phyloP scores from a whole-genome alignment of 225 moss, liverwort and hornwort genomes.

The Physcomitrium patens region DNA sequence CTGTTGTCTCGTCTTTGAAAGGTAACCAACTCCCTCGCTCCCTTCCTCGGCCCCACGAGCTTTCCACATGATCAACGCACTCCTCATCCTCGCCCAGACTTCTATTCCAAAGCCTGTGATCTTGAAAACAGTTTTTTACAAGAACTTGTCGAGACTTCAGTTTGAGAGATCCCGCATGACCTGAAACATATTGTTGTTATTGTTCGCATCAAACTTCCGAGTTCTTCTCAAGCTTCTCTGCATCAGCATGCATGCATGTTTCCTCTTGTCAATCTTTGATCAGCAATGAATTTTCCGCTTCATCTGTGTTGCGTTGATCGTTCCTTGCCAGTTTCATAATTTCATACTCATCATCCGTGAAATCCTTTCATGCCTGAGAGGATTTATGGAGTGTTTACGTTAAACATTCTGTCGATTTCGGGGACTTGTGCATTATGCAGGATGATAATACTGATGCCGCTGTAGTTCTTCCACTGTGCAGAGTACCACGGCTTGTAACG shows the following conservation, averaged over 20 bases:
- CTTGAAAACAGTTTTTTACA: neutral
- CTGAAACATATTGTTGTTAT: too few relatives aligned
- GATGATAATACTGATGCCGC: constrained; percentile 29
- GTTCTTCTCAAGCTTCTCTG: too few relatives aligned
- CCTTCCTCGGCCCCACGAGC: neutral
- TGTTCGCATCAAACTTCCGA: too few relatives aligned
- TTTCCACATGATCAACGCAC: neutral
- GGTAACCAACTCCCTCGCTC: constrained; percentile 36
- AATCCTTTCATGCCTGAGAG: neutral
- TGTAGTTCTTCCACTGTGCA: constrained; percentile 45
- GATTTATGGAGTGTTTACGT: neutral
- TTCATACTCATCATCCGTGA: neutral
- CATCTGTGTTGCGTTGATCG: neutral
- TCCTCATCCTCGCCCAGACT: constrained; percentile 1
- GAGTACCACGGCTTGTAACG: constrained; percentile 43
- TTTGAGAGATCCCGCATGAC: too few relatives aligned
- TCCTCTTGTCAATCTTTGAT: neutral
- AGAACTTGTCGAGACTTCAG: neutral
- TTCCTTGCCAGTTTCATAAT: neutral
- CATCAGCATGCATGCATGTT: too few relatives aligned
- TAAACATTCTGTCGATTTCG: neutral
- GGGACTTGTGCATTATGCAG: neutral
- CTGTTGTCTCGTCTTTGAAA: constrained; percentile 31
- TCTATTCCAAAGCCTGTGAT: neutral
- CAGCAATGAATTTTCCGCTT: too few relatives aligned